phyloP scores from a whole-genome alignment of 768 basidiomycete genomes.

The Russula lepida region DNA sequence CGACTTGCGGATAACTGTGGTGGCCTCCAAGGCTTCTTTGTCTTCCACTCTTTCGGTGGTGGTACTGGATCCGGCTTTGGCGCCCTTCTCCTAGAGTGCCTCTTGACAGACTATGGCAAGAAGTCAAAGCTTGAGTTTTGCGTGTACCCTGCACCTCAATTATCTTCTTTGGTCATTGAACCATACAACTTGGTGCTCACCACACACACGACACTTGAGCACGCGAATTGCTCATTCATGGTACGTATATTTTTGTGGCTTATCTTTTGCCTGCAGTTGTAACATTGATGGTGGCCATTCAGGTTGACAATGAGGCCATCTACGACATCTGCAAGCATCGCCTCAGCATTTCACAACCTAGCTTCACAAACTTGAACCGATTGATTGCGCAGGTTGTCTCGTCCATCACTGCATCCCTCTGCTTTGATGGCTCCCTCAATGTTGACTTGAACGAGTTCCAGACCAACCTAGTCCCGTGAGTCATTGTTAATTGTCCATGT shows the following conservation, averaged over 20 bases:
- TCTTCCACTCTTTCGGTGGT: conserved; percentile 99
- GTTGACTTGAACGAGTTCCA: no score
- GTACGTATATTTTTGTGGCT: conserved; percentile 36
- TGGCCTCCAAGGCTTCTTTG: conserved; percentile 97
- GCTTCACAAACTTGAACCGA: no score
- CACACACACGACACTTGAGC: conserved; percentile 98
- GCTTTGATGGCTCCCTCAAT: no score
- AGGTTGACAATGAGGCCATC: no score
- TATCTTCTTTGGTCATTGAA: conserved; percentile 93
- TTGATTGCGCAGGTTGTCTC: no score
- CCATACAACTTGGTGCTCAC: conserved; percentile 97
- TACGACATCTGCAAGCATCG: no score
- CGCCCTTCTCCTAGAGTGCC: conserved; percentile 88
- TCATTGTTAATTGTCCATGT: no score
- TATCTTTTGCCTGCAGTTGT: no score
- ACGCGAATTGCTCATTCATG: conserved; percentile 99
- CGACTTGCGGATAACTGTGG: conserved; percentile 26
- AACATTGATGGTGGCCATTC: no score
- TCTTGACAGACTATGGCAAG: conserved; percentile 47
- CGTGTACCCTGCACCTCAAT: conserved; percentile 88
- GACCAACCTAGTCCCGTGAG: no score
- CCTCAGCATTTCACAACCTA: no score
- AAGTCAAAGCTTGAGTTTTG: conserved; percentile 92
- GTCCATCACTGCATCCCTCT: no score
- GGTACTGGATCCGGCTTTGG: conserved; percentile 99